Base-by-base conservation (phyloP, 2,329 filamentous ascomycete species). In the Diplodia seriata region DNA sequence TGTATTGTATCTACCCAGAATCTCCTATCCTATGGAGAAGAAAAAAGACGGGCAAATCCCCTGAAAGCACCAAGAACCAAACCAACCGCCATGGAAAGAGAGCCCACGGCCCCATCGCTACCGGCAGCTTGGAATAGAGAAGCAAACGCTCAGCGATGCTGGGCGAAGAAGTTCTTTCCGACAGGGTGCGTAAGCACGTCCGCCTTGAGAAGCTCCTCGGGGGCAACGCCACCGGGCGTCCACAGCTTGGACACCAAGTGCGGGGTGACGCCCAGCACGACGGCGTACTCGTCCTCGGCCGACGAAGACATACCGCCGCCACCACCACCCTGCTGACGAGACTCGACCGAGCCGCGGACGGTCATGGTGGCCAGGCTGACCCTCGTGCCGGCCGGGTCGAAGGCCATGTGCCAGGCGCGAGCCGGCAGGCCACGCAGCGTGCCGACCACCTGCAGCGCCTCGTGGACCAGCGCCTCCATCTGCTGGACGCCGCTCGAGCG, bases 161-260 rank as follows among this genome's bases (percentile, higher is more conserved):
- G 51, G 51, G 31, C 26, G 26, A 50, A 36, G 57, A 50, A 62
- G 57, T 23, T 29, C 40, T 29, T 62, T n/a, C 40, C 57, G n/a
- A 23, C 57, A 15, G 40, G 26, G 57, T 31, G 40, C 14, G 40
- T 29, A 7, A 62, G 57, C 40, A 64, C 61, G 15, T 54, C 61
- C 2, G 61, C 47, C 49, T 64, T 64, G 9, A 64, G 12, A 9
- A 64, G 36, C 61, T 64, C 61, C 36, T 64, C 50, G 3, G 50
- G 47, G 2, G 20, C 61, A 33, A 54, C 50, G 1, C 61, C 61
- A 29, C 29, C 61, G 7, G 3, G 31, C n/a, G 15, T 31, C 47
- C 50, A 64, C 29, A 53, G 15, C 61, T 40, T 64, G 31, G 61
- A 53, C 47, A 64, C 61, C 31, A 64, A 49, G 49, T 64, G 61